Percentiles rank a stretch among this genome's conserved stretches.
Conservation (phyloP, 345 rosid species). For the Camelina neglecta region DNA sequence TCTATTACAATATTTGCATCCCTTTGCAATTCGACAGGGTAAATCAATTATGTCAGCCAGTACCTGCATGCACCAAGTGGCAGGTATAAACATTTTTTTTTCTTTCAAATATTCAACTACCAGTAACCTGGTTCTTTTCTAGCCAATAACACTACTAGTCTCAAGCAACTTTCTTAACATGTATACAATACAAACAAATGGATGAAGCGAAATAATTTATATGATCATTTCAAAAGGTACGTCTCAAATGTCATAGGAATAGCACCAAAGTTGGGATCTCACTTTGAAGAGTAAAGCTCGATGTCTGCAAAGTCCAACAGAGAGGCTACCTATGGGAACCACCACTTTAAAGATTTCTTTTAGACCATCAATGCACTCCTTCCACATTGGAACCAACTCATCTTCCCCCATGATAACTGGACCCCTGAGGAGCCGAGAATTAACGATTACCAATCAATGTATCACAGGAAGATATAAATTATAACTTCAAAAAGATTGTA, state of each 20-base stretch:
- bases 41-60: conserved; percentile 90
- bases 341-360: conserved; percentile 88
- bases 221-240: conserved; percentile 12
- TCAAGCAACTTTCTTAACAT: not conserved
- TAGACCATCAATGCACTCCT: conserved; percentile 73
- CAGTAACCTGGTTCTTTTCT: not conserved
- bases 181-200: conserved; percentile 15
- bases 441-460: conserved; percentile 38
- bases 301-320: conserved; percentile 95
- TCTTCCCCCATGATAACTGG: conserved; percentile 69
- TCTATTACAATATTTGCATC: conserved; percentile 90
- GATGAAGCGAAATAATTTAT: not conserved
- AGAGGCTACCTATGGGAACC: conserved; percentile 90
- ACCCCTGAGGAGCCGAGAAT: conserved; percentile 57
- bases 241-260: conserved; percentile 9
- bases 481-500: conserved; percentile 14
- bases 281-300: conserved; percentile 96
- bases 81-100: not conserved
- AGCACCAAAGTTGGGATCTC: conserved; percentile 44
- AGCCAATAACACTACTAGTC: conserved; percentile 20
- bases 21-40: conserved; percentile 98
- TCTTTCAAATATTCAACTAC: not conserved
- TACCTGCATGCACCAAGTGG: conserved; percentile 60
- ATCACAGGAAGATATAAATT: conserved; percentile 41
- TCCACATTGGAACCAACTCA: conserved; percentile 72